These are phyloP conservation scores for Adansonia gregorii DNA, from an alignment of 441 rosid species.

Conservation along the genomic window DNA sequence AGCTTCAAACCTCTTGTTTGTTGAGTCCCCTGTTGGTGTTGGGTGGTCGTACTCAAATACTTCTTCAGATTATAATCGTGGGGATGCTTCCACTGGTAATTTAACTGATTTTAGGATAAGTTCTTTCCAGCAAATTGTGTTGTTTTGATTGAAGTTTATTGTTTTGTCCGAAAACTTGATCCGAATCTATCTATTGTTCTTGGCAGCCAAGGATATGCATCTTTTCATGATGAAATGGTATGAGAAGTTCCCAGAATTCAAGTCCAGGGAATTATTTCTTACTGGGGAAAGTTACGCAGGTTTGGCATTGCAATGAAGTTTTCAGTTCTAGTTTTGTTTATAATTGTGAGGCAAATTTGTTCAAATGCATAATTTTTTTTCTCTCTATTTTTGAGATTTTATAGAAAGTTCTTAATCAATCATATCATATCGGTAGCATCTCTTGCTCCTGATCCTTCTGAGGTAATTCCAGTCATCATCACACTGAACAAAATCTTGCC, in stretches of 20 bases:
- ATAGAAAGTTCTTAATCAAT: too few species aligned
- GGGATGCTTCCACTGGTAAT: conserved; percentile 68
- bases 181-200: conserved; percentile 19
- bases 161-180: conserved; percentile 1
- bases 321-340: conserved; percentile 5
- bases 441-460: too few species aligned
- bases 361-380: too few species aligned
- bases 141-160: background rate
- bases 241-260: conserved; percentile 71
- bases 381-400: too few species aligned
- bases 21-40: conserved; percentile 91
- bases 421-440: too few species aligned
- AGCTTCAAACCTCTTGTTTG: conserved; percentile 84
- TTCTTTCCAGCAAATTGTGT: background rate
- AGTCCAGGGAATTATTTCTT: conserved; percentile 63
- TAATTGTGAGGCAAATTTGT: too few species aligned
- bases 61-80: conserved; percentile 62
- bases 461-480: too few species aligned
- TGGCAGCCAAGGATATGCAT: conserved; percentile 69
- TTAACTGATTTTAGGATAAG: background rate
- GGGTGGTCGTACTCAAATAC: conserved; percentile 92
- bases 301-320: conserved; percentile 23
- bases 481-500: too few species aligned
- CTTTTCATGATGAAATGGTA: conserved; percentile 70
- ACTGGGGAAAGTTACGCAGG: conserved; percentile 98